Base-by-base conservation (phyloP, 306 rosid genomes). In the Cucurbita moschata region DNA sequence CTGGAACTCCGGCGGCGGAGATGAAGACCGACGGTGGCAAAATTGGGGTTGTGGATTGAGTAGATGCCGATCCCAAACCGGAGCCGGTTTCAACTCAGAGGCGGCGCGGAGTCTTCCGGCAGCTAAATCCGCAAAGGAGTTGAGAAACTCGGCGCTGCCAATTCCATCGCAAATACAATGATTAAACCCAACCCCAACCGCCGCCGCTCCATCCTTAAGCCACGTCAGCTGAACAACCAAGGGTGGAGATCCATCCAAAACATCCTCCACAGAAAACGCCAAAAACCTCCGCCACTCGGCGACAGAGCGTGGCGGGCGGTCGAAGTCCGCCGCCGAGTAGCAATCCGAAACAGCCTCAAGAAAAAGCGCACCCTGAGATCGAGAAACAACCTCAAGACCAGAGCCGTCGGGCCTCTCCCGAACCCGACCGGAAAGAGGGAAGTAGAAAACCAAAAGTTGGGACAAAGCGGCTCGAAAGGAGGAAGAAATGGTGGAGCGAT, bases 121-220 rank as follows among this genome's bases (percentile, higher is more conserved):
- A 0, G 87, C 92, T 14, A 93, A 64, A 14, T 81, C 89, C 0
- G 91, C 80, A 43, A 93, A 79, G 42, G 73, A 57, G 66, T 93
- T 93, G 18, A 93, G 86, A 73, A 93, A 93, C 26, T 88, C 92
- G 0, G 81, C 87, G 78, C 96, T 85, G 0, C 98, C 98, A 40
- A 88, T 82, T 0, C 98, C 98, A 47, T 93, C 98, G 51, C 86
- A 82, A 62, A 90, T 21, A 65, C 93, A 87, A 74, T 93, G 98
- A 79, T 81, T 93, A 46, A 93, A 73, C 3, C 98, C 98, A 3
- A 90, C 62, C 0, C 96, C 96, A 5, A 93, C 72, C 0, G 97
- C 91, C 23, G 85, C 91, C 0, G 82, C 85, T 1, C 96, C 98
- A 62, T 93, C 98, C 8, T 73, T 81, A 3, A 93, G 89, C 90